A percentile compares a stretch with the other conserved stretches of the same genome.
Conservation (phyloP, 1,284 basidiomycete genomes). For the Neonothopanus nambi region DNA sequence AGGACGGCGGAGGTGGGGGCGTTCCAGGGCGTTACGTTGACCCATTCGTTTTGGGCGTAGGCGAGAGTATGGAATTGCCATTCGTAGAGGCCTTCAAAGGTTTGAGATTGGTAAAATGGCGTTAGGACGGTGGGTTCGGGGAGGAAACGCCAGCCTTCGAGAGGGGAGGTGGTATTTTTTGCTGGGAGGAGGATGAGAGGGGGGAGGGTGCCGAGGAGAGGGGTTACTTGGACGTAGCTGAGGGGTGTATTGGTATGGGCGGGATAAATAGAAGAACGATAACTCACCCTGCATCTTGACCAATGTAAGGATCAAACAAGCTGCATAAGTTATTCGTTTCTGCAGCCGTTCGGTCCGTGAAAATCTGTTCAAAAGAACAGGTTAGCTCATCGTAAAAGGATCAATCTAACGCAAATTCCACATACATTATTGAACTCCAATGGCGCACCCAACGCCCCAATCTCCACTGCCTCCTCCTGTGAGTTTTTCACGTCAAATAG, state of each 20-base stretch:
- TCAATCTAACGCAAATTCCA: too few species aligned
- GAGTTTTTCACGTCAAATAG: constrained; percentile 54
- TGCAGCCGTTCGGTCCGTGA: constrained; percentile 51
- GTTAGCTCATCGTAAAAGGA: neutral
- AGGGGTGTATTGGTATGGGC: neutral
- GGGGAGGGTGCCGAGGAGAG: constrained; percentile 54
- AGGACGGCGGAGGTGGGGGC: constrained; percentile 51
- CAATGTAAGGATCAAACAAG: constrained; percentile 59
- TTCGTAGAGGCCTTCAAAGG: constrained; percentile 60
- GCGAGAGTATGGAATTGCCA: constrained; percentile 63
- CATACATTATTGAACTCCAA: constrained; percentile 59
- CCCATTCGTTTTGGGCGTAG: constrained; percentile 60
- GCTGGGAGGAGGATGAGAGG: constrained; percentile 53
- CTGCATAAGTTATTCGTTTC: constrained; percentile 56
- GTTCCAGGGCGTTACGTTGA: constrained; percentile 54
- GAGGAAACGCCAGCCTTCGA: constrained; percentile 63
- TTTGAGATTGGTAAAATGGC: constrained; percentile 59
- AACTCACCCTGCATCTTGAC: constrained; percentile 54
- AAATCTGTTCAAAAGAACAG: constrained; percentile 39
- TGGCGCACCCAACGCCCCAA: constrained; percentile 54
- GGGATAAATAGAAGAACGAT: constrained; percentile 27
- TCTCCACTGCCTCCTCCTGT: constrained; percentile 48
- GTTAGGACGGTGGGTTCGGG: constrained; percentile 45
- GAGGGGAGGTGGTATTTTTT: constrained; percentile 40
- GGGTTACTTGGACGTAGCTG: constrained; percentile 45